Percentiles rank a stretch among this genome's conserved stretches.
These are phyloP conservation scores for Euphorbia peplus DNA, from an alignment of 345 rosid species.

Conservation along the genomic window DNA sequence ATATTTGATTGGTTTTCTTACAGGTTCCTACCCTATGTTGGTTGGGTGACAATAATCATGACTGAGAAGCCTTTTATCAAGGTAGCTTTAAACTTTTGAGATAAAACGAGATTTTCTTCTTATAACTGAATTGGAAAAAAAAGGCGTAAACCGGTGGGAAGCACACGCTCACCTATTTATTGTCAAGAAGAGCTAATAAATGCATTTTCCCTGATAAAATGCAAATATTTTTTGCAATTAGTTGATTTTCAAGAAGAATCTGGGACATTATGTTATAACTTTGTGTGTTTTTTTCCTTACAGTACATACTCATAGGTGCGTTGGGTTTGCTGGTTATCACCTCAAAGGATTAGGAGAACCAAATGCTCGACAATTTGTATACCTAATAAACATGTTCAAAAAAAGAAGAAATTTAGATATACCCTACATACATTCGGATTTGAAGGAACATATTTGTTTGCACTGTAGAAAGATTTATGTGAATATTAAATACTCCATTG, in stretches of 20 bases:
- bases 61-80: constrained; percentile 91
- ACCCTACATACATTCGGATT: neutral
- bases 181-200: neutral
- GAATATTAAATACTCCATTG: neutral
- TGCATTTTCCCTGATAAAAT: neutral
- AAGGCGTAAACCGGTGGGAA: neutral
- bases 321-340: constrained; percentile 61
- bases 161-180: neutral
- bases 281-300: constrained; percentile 21
- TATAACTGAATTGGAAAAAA: neutral
- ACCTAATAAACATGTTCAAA: neutral
- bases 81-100: constrained; percentile 21
- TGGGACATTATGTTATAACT: neutral
- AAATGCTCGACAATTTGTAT: neutral
- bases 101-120: neutral
- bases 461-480: neutral
- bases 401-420: neutral
- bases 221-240: neutral
- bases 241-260: neutral
- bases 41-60: constrained; percentile 97
- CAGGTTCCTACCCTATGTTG: constrained; percentile 86
- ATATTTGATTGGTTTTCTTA: neutral
- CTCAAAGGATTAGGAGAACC: constrained; percentile 45
- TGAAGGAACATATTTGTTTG: neutral
- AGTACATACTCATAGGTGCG: constrained; percentile 56